phyloP scores from a whole-genome alignment of 371 early-diverging fungal genomes.

The Rhizopus stolonifer region DNA sequence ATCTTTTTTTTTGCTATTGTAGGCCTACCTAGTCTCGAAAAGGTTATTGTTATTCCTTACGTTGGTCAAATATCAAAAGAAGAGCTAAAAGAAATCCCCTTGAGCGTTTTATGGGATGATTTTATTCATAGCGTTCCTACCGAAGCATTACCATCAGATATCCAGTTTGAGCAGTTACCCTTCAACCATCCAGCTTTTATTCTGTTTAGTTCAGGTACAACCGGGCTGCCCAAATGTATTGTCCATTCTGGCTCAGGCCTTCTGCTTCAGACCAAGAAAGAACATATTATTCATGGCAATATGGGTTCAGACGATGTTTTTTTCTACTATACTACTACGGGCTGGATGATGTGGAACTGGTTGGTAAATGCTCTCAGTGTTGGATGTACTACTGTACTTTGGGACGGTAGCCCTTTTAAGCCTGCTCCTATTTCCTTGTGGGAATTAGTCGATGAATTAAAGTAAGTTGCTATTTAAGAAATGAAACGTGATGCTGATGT shows the following conservation, averaged over 20 bases:
- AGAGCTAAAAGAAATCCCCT: conserved; percentile 24
- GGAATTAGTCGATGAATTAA: conserved; percentile 75
- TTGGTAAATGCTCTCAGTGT: conserved; percentile 77
- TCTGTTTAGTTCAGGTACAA: conserved; percentile 97
- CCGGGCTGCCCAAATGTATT: conserved; percentile 97
- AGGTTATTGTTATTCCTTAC: conserved; percentile 79
- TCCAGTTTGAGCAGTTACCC: conserved; percentile 80
- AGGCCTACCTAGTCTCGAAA: conserved; percentile 58
- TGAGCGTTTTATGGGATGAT: conserved; percentile 47
- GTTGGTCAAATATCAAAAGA: conserved; percentile 30
- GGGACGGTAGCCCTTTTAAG: conserved; percentile 95
- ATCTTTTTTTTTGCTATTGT: background rate
- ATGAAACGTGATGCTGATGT: no score
- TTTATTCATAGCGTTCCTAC: conserved; percentile 45
- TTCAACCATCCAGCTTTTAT: conserved; percentile 96
- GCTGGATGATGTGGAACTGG: conserved; percentile 99
- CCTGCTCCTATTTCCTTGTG: conserved; percentile 77
- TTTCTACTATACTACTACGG: conserved; percentile 95
- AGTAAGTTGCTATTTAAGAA: conserved; percentile 24
- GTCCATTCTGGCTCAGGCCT: conserved; percentile 95
- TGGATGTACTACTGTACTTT: conserved; percentile 84
- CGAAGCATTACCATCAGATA: conserved; percentile 28
- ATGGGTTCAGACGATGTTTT: conserved; percentile 74
- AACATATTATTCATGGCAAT: conserved; percentile 87
- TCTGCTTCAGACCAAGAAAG: conserved; percentile 91